A percentile compares a stretch with the other conserved stretches of the same genome.
Evolutionary conservation across 306 rosid species (phyloP).

Genomic region (Purshia tridentata): DNA sequence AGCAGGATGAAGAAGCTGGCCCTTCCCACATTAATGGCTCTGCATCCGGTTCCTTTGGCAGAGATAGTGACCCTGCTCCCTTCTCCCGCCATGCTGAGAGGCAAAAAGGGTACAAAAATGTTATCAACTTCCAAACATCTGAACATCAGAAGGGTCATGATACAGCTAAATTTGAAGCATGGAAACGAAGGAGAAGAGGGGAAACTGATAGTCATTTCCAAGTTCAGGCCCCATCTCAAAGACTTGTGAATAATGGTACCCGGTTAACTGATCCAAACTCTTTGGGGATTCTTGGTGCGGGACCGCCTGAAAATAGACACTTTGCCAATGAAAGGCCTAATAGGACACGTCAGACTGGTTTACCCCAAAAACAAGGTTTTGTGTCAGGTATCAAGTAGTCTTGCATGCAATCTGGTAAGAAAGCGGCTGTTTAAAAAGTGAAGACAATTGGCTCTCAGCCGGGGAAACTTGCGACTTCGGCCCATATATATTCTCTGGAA

Average conservation of each 20-base stretch:
- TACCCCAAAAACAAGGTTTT: slow-evolving; percentile 68
- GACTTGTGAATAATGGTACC: slow-evolving; percentile 51
- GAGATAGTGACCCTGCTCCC: slow-evolving; percentile 50
- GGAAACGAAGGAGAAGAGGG: slow-evolving; percentile 85
- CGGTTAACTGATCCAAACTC: slow-evolving; percentile 67
- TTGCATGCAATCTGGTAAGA: slow-evolving; percentile 23
- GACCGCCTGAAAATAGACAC: slow-evolving; percentile 73
- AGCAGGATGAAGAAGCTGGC: slow-evolving; percentile 73
- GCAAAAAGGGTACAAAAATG: slow-evolving; percentile 59
- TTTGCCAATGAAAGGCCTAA: slow-evolving; percentile 57
- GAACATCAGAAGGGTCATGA: slow-evolving; percentile 57
- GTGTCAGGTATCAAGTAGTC: slow-evolving; percentile 49
- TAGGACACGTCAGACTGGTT: slow-evolving; percentile 62
- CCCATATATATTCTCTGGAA: slow-evolving; percentile 61
- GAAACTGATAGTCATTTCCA: slow-evolving; percentile 65
- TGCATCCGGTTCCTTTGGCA: slow-evolving; percentile 52
- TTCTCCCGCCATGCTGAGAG: slow-evolving; percentile 49
- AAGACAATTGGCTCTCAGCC: slow-evolving; percentile 39
- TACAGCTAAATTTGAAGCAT: slow-evolving; percentile 73
- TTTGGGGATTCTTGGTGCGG: slow-evolving; percentile 95
- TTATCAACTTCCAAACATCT: slow-evolving; percentile 40
- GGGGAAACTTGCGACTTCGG: slow-evolving; percentile 40
- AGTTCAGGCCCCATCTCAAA: slow-evolving; percentile 59
- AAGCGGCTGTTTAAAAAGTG: slow-evolving; percentile 42
- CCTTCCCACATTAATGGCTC: slow-evolving; percentile 73